These are phyloP conservation scores for Furcasterigmium sp. DNA, from an alignment of 2,329 filamentous ascomycete species.

Conservation along the genomic window DNA sequence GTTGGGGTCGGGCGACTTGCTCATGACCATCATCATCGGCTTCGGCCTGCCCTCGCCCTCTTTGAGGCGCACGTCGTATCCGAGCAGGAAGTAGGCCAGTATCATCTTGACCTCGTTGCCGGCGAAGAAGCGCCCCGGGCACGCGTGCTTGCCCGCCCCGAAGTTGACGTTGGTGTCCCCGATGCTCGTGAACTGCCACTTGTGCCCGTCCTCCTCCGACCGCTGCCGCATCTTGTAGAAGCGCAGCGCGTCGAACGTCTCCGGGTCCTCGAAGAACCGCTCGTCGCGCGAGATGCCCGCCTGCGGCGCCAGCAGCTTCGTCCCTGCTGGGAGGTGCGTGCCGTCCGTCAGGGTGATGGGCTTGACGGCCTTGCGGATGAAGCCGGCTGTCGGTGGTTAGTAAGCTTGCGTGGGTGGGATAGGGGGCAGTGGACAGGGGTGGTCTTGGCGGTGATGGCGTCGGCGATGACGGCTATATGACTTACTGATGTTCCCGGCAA, in stretches of 20 bases:
- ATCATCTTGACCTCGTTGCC: constrained; percentile 40
- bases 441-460: too few relatives aligned
- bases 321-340: constrained; percentile 35
- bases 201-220: constrained; percentile 29
- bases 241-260: constrained; percentile 42
- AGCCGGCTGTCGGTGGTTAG: constrained; percentile 28
- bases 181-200: constrained; percentile 37
- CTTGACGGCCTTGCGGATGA: constrained; percentile 40
- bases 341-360: constrained; percentile 40
- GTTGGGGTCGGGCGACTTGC: constrained; percentile 33
- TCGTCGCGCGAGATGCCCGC: constrained; percentile 35
- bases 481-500: constrained; percentile 37
- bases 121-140: constrained; percentile 43
- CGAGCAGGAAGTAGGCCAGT: constrained; percentile 33
- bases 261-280: constrained; percentile 31
- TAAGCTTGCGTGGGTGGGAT: too few relatives aligned
- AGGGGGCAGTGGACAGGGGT: background rate
- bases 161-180: constrained; percentile 38
- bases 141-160: constrained; percentile 41
- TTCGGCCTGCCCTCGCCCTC: constrained; percentile 30
- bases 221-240: constrained; percentile 39
- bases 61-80: constrained; percentile 35
- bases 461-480: background rate
- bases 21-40: constrained; percentile 31
- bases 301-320: constrained; percentile 33